These are phyloP conservation scores for Aspergillus sclerotiicarbonarius DNA, from an alignment of 495 filamentous ascomycete species.

Conservation along the genomic window DNA sequence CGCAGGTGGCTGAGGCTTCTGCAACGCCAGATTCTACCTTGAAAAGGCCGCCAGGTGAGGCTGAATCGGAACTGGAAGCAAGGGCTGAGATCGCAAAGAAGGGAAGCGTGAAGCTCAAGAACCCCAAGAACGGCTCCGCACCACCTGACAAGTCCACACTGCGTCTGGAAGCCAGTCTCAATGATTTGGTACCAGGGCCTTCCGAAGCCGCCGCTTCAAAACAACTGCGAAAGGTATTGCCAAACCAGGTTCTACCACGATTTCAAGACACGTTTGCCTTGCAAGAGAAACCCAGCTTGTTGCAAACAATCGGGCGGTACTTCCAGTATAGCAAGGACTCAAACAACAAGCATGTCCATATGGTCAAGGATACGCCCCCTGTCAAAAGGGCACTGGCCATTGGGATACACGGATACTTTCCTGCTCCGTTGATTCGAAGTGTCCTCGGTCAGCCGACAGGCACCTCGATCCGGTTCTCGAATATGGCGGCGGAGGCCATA, in stretches of 20 bases:
- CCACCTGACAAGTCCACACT: slow-evolving; percentile 35
- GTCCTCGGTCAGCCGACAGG: slow-evolving; percentile 93
- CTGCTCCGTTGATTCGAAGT: slow-evolving; percentile 75
- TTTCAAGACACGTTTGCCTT: slow-evolving; percentile 66
- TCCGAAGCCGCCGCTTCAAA: slow-evolving; percentile 42
- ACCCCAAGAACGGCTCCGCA: slow-evolving; percentile 43
- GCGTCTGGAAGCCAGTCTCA: slow-evolving; percentile 29
- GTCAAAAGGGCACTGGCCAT: slow-evolving; percentile 86
- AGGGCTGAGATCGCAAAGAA: slow-evolving; percentile 48
- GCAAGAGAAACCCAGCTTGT: slow-evolving; percentile 65
- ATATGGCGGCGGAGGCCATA: slow-evolving; percentile 80
- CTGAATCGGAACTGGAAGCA: slow-evolving; percentile 25
- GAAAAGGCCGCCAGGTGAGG: slow-evolving; percentile 15
- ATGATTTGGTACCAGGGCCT: slow-evolving; percentile 30
- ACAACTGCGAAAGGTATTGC: slow-evolving; percentile 43
- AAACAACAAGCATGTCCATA: slow-evolving; percentile 65
- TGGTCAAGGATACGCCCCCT: slow-evolving; percentile 65
- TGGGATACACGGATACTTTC: slow-evolving; percentile 92
- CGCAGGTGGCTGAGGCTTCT: slow-evolving; percentile 64
- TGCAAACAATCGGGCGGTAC: slow-evolving; percentile 67
- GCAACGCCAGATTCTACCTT: slow-evolving; percentile 49
- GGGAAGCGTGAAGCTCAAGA: slow-evolving; percentile 39
- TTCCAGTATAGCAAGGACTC: slow-evolving; percentile 61
- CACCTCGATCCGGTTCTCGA: slow-evolving; percentile 90
- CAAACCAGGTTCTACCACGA: slow-evolving; percentile 67